Percentiles rank a stretch among this genome's conserved stretches.
phyloP scores from a whole-genome alignment of 176 grass and related monocot species.

The Poa annua region DNA sequence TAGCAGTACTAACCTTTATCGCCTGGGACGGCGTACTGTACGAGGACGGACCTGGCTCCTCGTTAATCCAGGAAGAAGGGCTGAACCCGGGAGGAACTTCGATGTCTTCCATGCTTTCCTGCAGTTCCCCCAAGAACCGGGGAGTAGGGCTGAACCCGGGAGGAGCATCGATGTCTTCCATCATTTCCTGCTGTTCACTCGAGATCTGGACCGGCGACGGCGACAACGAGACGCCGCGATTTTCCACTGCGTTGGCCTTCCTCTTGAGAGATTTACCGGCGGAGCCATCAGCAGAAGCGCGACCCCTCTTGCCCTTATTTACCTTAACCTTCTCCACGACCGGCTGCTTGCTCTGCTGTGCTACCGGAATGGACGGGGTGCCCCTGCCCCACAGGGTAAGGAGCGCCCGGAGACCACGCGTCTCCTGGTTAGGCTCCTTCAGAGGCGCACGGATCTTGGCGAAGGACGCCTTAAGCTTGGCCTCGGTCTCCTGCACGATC shows the following conservation, averaged over 20 bases:
- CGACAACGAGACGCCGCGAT: no score
- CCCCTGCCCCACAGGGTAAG: no score
- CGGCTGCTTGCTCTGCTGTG: no score
- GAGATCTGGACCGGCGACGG: background rate
- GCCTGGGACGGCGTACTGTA: background rate
- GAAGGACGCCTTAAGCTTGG: background rate
- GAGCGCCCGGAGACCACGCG: no score
- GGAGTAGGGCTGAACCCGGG: no score
- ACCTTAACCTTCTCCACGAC: no score
- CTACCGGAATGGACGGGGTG: no score
- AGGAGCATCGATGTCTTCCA: no score
- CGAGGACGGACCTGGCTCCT: background rate
- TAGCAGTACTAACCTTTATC: background rate
- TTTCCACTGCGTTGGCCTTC: background rate
- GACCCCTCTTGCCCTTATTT: no score
- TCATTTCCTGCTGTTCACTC: no score
- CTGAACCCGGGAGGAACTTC: background rate
- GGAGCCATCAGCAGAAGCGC: no score
- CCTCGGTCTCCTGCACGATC: background rate
- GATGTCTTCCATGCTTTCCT: background rate
- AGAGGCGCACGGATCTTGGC: background rate
- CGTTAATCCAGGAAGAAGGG: background rate
- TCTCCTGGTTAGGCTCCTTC: background rate
- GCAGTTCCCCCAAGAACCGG: background rate
- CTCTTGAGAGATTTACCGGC: background rate